A percentile compares a stretch with the other conserved stretches of the same genome.
Conservation (phyloP, 2,329 filamentous ascomycete genomes). For the Colletotrichum lindemuthianum region DNA sequence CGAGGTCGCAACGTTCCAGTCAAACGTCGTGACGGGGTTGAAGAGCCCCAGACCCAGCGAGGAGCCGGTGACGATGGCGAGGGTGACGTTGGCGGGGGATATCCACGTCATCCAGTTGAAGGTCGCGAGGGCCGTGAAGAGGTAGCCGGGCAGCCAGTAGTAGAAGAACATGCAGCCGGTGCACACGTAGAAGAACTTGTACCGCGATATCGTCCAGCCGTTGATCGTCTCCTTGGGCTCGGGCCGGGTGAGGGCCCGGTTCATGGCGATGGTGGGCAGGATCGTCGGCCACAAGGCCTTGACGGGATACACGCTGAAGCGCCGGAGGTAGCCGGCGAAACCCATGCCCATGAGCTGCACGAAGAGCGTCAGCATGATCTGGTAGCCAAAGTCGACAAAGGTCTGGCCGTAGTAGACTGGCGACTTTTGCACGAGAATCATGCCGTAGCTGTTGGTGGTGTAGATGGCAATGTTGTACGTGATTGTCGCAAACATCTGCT, state of each 20-base stretch:
- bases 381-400: slow-evolving; percentile 52
- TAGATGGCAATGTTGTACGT: slow-evolving; percentile 50
- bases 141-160: slow-evolving; percentile 59
- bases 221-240: slow-evolving; percentile 50
- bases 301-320: slow-evolving; percentile 50
- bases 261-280: slow-evolving; percentile 48
- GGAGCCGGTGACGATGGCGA: slow-evolving; percentile 56
- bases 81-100: slow-evolving; percentile 54
- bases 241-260: slow-evolving; percentile 45
- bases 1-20: slow-evolving; percentile 57
- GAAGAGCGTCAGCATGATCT: slow-evolving; percentile 50
- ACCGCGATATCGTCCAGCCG: slow-evolving; percentile 56
- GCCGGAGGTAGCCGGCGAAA: slow-evolving; percentile 50
- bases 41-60: slow-evolving; percentile 52
- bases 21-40: slow-evolving; percentile 61
- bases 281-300: slow-evolving; percentile 47
- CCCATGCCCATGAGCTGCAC: slow-evolving; percentile 56
- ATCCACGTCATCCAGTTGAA: slow-evolving; percentile 65
- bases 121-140: slow-evolving; percentile 54
- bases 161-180: slow-evolving; percentile 54
- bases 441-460: slow-evolving; percentile 47
- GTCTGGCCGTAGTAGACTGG: slow-evolving; percentile 53
- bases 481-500: slow-evolving; percentile 55
- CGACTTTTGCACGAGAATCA: slow-evolving; percentile 47
- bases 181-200: slow-evolving; percentile 53